A percentile compares a stretch with the other conserved stretches of the same genome.
phyloP scores from a whole-genome alignment of 2,329 filamentous ascomycete species.

The Trichoderma arundinaceum region DNA sequence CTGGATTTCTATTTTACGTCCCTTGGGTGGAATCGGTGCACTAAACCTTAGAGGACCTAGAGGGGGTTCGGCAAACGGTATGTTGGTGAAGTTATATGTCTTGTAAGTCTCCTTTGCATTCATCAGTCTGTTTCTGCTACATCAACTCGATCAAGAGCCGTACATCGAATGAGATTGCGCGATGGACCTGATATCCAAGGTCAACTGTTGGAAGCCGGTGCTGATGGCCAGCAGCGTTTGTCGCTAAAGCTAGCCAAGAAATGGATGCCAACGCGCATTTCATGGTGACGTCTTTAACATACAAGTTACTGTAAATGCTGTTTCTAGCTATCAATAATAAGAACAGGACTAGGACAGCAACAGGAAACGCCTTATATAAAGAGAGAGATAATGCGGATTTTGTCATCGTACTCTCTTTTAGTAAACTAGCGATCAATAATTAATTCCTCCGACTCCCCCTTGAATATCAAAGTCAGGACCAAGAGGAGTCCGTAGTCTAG shows the following conservation, averaged over 20 bases:
- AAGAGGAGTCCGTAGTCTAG: neutral
- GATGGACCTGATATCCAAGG: constrained; percentile 28
- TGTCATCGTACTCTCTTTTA: neutral
- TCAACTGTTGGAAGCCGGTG: constrained; percentile 19
- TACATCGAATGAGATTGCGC: constrained; percentile 28
- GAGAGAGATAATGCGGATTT: neutral
- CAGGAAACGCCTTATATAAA: neutral
- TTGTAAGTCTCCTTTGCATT: constrained; percentile 4
- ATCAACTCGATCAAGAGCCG: neutral
- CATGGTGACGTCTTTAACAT: neutral
- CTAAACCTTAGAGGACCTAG: constrained; percentile 16
- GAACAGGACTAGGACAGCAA: no score
- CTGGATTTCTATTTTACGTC: constrained; percentile 21
- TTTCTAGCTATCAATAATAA: neutral
- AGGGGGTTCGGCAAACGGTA: constrained; percentile 26
- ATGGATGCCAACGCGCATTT: neutral
- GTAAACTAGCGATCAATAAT: neutral
- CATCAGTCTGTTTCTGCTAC: neutral
- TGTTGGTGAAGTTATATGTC: constrained; percentile 29
- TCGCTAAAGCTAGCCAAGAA: neutral
- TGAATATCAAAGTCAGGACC: neutral
- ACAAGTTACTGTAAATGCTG: neutral
- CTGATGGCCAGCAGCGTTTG: neutral
- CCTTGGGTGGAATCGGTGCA: constrained; percentile 6
- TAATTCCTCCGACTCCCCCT: neutral